These are phyloP conservation scores for Haplosporangium gracile DNA, from an alignment of 192 early-diverging fungal genomes.

Conservation along the genomic window DNA sequence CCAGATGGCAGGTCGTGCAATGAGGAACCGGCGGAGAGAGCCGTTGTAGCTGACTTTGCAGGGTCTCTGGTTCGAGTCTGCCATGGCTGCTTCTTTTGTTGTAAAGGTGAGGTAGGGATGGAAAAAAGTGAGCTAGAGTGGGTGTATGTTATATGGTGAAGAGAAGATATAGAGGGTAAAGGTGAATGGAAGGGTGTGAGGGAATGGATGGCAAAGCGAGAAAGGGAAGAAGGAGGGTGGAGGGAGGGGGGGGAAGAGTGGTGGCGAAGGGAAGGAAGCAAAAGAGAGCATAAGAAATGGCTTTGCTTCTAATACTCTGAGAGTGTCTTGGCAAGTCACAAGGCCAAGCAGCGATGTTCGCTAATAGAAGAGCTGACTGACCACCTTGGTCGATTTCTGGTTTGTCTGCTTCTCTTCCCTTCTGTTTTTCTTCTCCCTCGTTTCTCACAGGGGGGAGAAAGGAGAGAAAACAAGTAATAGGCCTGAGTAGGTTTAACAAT, in stretches of 20 bases:
- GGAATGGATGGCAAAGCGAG: not conserved
- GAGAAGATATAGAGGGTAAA: not conserved
- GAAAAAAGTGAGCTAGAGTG: not conserved
- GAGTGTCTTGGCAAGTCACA: slow-evolving; percentile 5
- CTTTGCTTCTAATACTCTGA: not conserved
- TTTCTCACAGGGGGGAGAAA: not conserved
- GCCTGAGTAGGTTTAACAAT: not conserved
- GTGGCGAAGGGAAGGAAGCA: not conserved
- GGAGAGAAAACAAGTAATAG: not conserved
- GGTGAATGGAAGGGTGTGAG: not conserved
- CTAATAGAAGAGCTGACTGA: not conserved
- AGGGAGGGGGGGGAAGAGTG: slow-evolving; percentile 1
- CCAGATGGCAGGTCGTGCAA: slow-evolving; percentile 35
- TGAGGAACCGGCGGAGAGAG: slow-evolving; percentile 39
- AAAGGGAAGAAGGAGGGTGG: not conserved
- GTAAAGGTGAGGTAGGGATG: not conserved
- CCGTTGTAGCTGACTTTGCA: slow-evolving; percentile 48
- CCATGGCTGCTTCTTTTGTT: slow-evolving; percentile 4
- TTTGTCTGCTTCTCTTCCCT: not conserved
- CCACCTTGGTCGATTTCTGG: not conserved
- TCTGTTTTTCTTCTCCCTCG: not conserved
- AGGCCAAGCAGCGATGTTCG: not conserved
- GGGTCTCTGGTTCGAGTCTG: slow-evolving; percentile 30
- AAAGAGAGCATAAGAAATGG: not conserved
- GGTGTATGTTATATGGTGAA: not conserved